Conservation (phyloP, 169 alveolate genomes). For the Cyclospora cayetanensis region DNA sequence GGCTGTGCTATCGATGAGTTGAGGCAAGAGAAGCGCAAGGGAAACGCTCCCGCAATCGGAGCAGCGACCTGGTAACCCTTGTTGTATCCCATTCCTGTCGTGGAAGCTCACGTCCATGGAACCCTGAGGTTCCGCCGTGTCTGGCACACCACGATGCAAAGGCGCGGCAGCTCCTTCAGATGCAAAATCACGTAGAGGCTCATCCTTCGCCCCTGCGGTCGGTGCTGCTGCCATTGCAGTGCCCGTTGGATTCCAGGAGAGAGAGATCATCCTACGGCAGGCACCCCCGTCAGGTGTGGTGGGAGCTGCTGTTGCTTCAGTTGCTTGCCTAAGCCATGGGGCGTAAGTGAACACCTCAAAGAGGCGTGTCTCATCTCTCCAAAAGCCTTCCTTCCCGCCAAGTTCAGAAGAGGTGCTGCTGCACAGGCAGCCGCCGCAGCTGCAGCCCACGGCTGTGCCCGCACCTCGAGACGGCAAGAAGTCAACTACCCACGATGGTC, state of each 20-base stretch:
- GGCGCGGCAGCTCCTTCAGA: too few species aligned
- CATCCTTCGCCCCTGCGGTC: background rate
- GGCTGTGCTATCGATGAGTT: background rate
- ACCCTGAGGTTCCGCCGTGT: too few species aligned
- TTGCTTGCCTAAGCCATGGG: constrained; percentile 50
- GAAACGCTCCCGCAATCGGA: background rate
- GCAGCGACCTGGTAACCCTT: too few species aligned
- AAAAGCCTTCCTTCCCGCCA: background rate
- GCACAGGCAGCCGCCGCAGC: background rate
- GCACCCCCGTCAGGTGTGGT: background rate
- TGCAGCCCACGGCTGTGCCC: background rate
- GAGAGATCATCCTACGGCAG: too few species aligned
- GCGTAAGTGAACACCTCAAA: constrained; percentile 37
- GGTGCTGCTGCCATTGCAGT: background rate
- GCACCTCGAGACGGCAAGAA: background rate
- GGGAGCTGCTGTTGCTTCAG: constrained; percentile 5
- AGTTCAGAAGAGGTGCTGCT: background rate
- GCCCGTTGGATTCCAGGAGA: too few species aligned
- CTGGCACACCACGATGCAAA: too few species aligned
- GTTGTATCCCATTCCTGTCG: too few species aligned
- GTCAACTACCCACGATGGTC: constrained; percentile 11
- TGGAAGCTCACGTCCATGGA: too few species aligned
- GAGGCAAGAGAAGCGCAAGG: constrained; percentile 23
- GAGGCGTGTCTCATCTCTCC: background rate
- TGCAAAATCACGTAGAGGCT: too few species aligned